These are phyloP conservation scores for Alternaria atra DNA, from an alignment of 2,329 filamentous ascomycete genomes.

Conservation along the genomic window DNA sequence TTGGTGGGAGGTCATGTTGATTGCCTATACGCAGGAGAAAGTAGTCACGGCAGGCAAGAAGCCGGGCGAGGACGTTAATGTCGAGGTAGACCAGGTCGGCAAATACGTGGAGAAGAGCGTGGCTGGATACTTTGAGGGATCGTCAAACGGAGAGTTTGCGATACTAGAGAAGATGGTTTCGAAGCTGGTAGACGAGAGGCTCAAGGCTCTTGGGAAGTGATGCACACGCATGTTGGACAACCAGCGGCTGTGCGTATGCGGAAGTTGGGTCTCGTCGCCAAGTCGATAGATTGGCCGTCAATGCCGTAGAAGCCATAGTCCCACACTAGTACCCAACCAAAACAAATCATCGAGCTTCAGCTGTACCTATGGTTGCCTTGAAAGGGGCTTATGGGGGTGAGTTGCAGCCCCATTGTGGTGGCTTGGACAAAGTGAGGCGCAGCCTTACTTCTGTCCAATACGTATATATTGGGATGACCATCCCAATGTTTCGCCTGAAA, in stretches of 20 bases:
- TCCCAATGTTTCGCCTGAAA: neutral
- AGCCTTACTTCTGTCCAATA: conserved; percentile 34
- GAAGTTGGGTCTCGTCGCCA: neutral
- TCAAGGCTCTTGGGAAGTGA: conserved; percentile 56
- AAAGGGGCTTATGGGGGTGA: conserved; percentile 31
- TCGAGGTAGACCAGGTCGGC: conserved; percentile 89
- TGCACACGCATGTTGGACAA: neutral
- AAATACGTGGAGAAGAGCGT: conserved; percentile 94
- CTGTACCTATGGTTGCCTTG: conserved; percentile 13
- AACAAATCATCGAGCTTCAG: neutral
- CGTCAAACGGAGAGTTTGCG: conserved; percentile 60
- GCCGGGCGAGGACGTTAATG: conserved; percentile 82
- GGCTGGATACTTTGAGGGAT: conserved; percentile 75
- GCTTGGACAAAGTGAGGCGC: conserved; percentile 48
- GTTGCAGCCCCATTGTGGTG: conserved; percentile 32
- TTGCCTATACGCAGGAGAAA: conserved; percentile 93
- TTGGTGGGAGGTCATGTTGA: conserved; percentile 96
- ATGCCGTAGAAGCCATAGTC: conserved; percentile 9
- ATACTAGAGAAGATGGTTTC: conserved; percentile 65
- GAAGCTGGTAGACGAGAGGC: conserved; percentile 76
- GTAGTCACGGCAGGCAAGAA: conserved; percentile 83
- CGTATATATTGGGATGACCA: conserved; percentile 33
- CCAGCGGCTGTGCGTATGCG: neutral
- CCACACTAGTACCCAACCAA: conserved; percentile 15
- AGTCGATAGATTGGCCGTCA: conserved; percentile 8